Conservation (phyloP, 352 stramenopile genomes). For the Discostella stelligera region DNA sequence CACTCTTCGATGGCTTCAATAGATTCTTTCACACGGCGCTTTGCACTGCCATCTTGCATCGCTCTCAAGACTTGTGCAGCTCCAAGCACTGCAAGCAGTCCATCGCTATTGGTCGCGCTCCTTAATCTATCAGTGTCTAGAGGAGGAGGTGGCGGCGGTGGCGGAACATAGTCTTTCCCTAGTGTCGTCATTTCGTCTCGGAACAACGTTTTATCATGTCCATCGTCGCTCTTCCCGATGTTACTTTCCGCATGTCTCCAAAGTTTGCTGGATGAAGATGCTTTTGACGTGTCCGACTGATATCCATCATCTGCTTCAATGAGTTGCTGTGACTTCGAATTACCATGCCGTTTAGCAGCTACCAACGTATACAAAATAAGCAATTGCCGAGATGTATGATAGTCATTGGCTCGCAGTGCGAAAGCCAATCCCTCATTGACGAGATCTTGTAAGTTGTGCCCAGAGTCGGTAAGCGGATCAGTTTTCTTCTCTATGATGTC, state of each 20-base stretch:
- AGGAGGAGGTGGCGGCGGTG: conserved; percentile 70
- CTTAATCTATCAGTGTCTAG: conserved; percentile 80
- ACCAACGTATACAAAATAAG: conserved; percentile 81
- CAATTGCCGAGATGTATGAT: conserved; percentile 77
- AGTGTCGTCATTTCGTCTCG: conserved; percentile 18
- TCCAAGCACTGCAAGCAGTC: conserved; percentile 78
- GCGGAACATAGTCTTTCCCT: conserved; percentile 30
- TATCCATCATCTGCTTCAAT: conserved; percentile 28
- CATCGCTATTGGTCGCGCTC: conserved; percentile 80
- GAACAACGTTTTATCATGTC: conserved; percentile 1
- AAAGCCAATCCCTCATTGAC: conserved; percentile 80
- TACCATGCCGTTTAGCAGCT: conserved; percentile 52
- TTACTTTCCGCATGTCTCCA: conserved; percentile 40
- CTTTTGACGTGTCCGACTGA: conserved; percentile 16
- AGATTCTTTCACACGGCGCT: conserved; percentile 63
- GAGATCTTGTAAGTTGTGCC: conserved; percentile 76
- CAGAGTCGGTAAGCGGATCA: conserved; percentile 3
- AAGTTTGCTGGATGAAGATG: conserved; percentile 25
- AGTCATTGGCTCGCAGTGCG: conserved; percentile 72
- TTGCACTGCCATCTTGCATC: conserved; percentile 79
- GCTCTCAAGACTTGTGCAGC: conserved; percentile 77
- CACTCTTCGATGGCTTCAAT: conserved; percentile 78
- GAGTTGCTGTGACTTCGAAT: conserved; percentile 12
- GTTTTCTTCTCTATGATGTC: conserved; percentile 51
- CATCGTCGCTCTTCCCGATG: conserved; percentile 14